Evolutionary conservation across 441 rosid genomes (phyloP).

Genomic region (Capsella rubella): DNA sequence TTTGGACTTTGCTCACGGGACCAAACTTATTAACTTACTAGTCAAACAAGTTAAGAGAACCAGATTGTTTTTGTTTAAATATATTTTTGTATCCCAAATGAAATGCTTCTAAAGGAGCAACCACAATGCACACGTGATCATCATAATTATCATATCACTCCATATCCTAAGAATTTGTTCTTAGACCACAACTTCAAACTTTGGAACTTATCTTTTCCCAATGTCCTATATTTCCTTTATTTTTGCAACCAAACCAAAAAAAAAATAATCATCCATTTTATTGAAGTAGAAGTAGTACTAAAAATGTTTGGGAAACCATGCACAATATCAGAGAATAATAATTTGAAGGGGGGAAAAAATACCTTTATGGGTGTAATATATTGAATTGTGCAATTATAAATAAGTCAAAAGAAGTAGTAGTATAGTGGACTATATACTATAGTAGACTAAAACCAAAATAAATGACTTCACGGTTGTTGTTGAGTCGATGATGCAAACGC

Average conservation of each 20-base stretch:
- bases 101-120: conserved; percentile 24
- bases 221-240: not conserved
- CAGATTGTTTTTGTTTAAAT: not conserved
- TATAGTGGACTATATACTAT: too few relatives aligned
- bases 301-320: not conserved
- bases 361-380: too few relatives aligned
- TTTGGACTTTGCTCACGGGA: not conserved
- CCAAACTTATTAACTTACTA: conserved; percentile 5
- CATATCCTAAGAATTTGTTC: conserved; percentile 6
- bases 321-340: not conserved
- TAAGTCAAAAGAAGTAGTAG: too few relatives aligned
- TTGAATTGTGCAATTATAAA: too few relatives aligned
- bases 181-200: conserved; percentile 22
- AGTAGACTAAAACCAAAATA: not conserved
- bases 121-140: conserved; percentile 33
- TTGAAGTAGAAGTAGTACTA: not conserved
- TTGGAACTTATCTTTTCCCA: conserved; percentile 13
- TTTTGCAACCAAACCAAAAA: not conserved
- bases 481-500: not conserved
- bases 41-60: not conserved
- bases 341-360: not conserved
- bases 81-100: not conserved
- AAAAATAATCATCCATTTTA: not conserved
- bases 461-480: not conserved
- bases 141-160: not conserved